Conservation (phyloP, 345 rosid genomes). For the Leavenworthia alabamica region DNA sequence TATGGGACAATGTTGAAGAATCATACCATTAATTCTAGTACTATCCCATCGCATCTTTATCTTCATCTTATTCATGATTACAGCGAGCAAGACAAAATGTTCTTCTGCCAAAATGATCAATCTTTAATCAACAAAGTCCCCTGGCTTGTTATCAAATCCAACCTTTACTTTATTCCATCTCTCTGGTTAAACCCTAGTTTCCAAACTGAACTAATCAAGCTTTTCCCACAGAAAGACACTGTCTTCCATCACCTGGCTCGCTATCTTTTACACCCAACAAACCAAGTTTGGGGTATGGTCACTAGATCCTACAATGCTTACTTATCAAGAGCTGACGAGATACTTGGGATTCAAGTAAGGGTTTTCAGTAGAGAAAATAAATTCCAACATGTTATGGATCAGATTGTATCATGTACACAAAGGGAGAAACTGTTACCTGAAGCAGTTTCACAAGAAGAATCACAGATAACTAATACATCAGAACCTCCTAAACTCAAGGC, state of each 20-base stretch:
- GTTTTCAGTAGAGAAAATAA: conserved; percentile 14
- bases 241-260: conserved; percentile 52
- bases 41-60: conserved; percentile 35
- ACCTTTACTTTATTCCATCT: conserved; percentile 57
- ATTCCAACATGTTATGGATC: conserved; percentile 26
- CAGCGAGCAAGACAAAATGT: conserved; percentile 45
- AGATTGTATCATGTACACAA: conserved; percentile 27
- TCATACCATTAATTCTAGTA: conserved; percentile 6
- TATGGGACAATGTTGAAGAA: conserved; percentile 20
- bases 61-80: conserved; percentile 51
- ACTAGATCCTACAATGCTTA: conserved; percentile 29
- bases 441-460: conserved; percentile 18
- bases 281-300: conserved; percentile 55
- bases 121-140: conserved; percentile 35
- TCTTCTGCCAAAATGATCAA: conserved; percentile 53
- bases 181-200: conserved; percentile 42
- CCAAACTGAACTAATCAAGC: conserved; percentile 30
- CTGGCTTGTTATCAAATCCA: conserved; percentile 53
- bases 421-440: conserved; percentile 33
- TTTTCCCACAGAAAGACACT: conserved; percentile 52
- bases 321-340: conserved; percentile 36
- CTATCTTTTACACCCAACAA: conserved; percentile 59
- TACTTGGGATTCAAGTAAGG: conserved; percentile 35
- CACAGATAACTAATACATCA: conserved; percentile 38
- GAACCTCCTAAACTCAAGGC: conserved; percentile 33